Evolutionary conservation across 805 yeast genomes (phyloP), one percentile per base, ranked within the genome.

Genomic region (Grigorovia humatica): DNA sequence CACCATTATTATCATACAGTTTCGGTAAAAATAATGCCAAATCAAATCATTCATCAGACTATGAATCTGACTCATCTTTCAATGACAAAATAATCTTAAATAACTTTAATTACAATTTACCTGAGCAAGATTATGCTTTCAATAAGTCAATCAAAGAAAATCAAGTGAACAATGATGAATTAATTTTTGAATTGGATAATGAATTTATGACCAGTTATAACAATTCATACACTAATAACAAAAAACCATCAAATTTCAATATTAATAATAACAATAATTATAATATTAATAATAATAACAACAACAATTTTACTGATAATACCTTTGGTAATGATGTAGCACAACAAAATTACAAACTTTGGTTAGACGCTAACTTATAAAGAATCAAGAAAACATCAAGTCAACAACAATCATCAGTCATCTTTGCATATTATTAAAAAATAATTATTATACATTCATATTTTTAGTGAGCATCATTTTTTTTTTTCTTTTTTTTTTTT

Each of bases 331-430:
- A 59, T 48, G 61, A 59, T 48, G 61, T 54, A 15, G 64, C 67
- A 23, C 64, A 61, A 51, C 60, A 63, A 49, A 63, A 63, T 54
- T 63, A 63, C 53, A 58, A 60, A 54, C 43, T 60, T 18, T 63
- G 67, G 67, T 51, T 62, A 46, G 53, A 57, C 8, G 56, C 62
- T 19, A 57, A 56, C 18, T 59, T 49, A 32, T 29, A 27, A 30
- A 27, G n/a, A n/a, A n/a, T n/a, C 27, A 4, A 23, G 29, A 32
- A 12, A 32, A 20, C 43, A 2, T 5, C 30, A 35, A 15, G 32
- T 46, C n/a, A 17, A 23, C 43, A 35, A 29, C 11, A 18, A 17
- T 17, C 12, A 42, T 17, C 27, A 42, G 27, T 17, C 27, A 42
- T 9, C 6, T 19, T 18, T 17, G 27, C 27, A 42, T 19, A 38